Base-by-base conservation (phyloP, 2,329 filamentous ascomycete genomes). In the Sporothrix curviconia region DNA sequence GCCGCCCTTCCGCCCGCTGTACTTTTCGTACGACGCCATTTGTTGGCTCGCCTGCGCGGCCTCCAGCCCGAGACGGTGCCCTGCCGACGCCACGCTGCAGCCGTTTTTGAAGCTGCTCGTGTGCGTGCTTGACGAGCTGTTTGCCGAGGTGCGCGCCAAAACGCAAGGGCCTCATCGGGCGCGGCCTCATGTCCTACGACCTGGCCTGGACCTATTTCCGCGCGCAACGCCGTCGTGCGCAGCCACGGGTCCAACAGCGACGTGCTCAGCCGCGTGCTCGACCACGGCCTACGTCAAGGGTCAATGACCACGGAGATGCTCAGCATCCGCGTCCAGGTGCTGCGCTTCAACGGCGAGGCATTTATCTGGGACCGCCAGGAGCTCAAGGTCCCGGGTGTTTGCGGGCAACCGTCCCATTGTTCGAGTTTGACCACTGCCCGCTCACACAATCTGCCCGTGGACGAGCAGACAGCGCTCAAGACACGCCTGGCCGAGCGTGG, bases 181-280 rank as follows among this genome's bases (percentile, higher is more conserved):
- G 67, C 28, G 68, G 69, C 0, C 69, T 78, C 14, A 70, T 76
- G 37, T 70, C 71, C 37, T 78, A 71, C 63, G 66, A 69, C 32
- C 67, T 71, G 0, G 72, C 71, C 22, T 79, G 77, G 76, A 71
- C 74, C 0, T 71, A 72, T 39, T 78, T 77, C 62, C 73, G n/a
- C 75, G 8, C 67, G 66, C 11, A 67, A 67, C 19, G 70, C 70
- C 0, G 68, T 70, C 30, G 63, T 76, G 42, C 74, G 76, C 61
- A 72, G 67, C 58, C 70, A 66, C 57, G 69, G 66, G 12, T 60
- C 68, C 43, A 73, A 75, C 62, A 69, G 71, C 28, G 74, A 77
- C 60, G 67, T 73, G 36, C 66, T 78, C 12, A 70, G 66, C 64
- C 72, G 71, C 52, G 73, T 75, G 2, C 64, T 69, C 7, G 64